Evolutionary conservation across 2,329 filamentous ascomycete species (phyloP).

Genomic region (Thermoascus crustaceus): DNA sequence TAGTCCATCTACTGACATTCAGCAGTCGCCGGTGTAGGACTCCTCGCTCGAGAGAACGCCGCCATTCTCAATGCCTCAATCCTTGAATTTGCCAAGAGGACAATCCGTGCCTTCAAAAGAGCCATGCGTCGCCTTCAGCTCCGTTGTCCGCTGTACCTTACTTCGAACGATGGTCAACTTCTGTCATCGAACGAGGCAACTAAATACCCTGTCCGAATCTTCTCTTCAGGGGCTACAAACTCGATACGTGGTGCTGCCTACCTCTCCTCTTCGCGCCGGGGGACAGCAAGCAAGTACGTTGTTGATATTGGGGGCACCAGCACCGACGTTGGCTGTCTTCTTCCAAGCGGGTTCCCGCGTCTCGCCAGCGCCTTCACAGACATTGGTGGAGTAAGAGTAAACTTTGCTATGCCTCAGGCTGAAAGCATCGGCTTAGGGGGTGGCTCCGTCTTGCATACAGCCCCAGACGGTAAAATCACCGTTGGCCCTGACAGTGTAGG

Average conservation of each 20-base stretch:
- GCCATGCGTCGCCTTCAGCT: constrained; percentile 45
- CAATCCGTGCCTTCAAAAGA: constrained; percentile 48
- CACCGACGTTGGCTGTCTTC: constrained; percentile 54
- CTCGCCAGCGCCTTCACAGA: constrained; percentile 56
- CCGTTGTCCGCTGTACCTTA: constrained; percentile 51
- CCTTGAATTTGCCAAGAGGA: constrained; percentile 48
- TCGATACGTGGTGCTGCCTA: constrained; percentile 57
- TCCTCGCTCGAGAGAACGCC: constrained; percentile 55
- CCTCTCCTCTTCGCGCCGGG: constrained; percentile 31
- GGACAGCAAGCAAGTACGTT: constrained; percentile 36
- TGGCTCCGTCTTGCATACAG: constrained; percentile 37
- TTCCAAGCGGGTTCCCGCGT: constrained; percentile 55
- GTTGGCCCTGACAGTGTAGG: constrained; percentile 58
- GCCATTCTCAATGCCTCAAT: constrained; percentile 58
- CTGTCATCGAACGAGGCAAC: constrained; percentile 47
- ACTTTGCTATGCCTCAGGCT: constrained; percentile 52
- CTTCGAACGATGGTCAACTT: constrained; percentile 57
- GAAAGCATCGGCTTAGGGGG: constrained; percentile 51
- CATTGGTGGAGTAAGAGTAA: constrained; percentile 55
- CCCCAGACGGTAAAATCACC: constrained; percentile 29
- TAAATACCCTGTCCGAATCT: constrained; percentile 52
- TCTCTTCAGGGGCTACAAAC: constrained; percentile 57
- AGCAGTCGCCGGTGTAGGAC: constrained; percentile 38
- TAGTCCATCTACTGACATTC: constrained; percentile 38
- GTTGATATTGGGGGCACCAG: constrained; percentile 62